phyloP scores from a whole-genome alignment of 352 stramenopile species.

The Phytopythium ostracodes region DNA sequence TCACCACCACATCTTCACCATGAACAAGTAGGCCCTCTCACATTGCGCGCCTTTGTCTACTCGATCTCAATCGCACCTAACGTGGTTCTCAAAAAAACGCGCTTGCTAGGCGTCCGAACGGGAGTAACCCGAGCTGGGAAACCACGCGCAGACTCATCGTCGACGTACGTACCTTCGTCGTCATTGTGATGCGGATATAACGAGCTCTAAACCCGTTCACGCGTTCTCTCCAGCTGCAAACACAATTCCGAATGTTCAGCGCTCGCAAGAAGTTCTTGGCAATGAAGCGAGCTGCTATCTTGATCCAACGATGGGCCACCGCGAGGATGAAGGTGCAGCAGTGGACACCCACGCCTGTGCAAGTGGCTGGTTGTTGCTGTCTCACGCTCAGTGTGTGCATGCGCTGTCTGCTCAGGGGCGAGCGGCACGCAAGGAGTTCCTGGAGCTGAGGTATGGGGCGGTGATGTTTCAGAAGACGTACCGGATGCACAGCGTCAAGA shows the following conservation, averaged over 20 bases:
- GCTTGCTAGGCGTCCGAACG: constrained; percentile 38
- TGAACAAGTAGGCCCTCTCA: constrained; percentile 35
- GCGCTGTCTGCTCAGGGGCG: constrained; percentile 15
- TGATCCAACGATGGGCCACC: constrained; percentile 52
- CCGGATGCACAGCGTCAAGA: constrained; percentile 27
- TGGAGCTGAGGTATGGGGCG: constrained; percentile 21
- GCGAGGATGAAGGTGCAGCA: constrained; percentile 44
- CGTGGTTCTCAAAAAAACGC: not conserved
- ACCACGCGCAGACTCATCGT: constrained; percentile 61
- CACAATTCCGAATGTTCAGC: constrained; percentile 66
- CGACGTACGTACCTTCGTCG: constrained; percentile 26
- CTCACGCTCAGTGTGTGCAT: constrained; percentile 24
- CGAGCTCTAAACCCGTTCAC: not conserved
- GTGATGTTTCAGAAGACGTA: constrained; percentile 42
- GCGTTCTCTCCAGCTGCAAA: constrained; percentile 48
- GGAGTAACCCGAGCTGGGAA: constrained; percentile 60
- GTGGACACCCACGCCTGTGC: not conserved
- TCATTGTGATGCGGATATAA: not conserved
- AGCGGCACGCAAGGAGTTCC: not conserved
- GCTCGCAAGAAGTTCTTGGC: constrained; percentile 43
- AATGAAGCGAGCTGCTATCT: constrained; percentile 28
- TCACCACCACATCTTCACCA: constrained; percentile 63
- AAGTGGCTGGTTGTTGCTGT: constrained; percentile 11
- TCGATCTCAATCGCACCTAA: not conserved
- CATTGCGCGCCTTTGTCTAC: not conserved